Evolutionary conservation across 1,139 yeast species (phyloP), one percentile per base, ranked within the genome.

Genomic region (Blastobotrys elegans): DNA sequence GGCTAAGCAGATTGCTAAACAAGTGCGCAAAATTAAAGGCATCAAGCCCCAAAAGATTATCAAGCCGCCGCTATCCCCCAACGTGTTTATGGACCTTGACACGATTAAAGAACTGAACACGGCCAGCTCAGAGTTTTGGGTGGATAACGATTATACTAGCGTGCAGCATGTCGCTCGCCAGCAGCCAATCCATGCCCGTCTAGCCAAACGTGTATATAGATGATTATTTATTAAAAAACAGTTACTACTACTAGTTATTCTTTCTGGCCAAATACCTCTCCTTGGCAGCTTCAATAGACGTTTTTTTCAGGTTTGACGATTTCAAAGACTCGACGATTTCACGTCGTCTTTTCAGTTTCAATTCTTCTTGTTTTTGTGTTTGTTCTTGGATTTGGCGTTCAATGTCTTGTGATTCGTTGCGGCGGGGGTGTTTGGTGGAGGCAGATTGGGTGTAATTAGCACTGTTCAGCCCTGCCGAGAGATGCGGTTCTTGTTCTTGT

Each of bases 251-350:
- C 29, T 26, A 26, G 10, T 44, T 34, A n/a, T 42, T 44, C 43
- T 62, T 63, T 16, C 67, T 46, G 2, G 62, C 65, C 13, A 63
- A 51, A 43, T 59, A 63, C n/a, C 67, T 49, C 38, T 59, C 63
- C 7, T 61, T 51, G 8, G 67, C 67, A n/a, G 54, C 52, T 2
- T 56, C 48, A n/a, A 59, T 45, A 2, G 58, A 53, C 10, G 50
- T 51, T 1, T 33, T 53, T 57, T 20, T 50, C 50, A 10, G 52
- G 29, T 43, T 55, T 57, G 14, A 30, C 29, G 27, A 24, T 24
- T 24, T 24, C 14, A 53, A 38, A 31, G 52, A 52, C 13, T 44
- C 37, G 13, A 40, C 34, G 18, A 49, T 13, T 29, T 43, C 32
- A 30, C 34, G 34, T 14, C 22, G 24, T 30, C 39, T 47, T 11